Conservation (phyloP, 495 filamentous ascomycete species). For the Aspergillus taichungensis region DNA sequence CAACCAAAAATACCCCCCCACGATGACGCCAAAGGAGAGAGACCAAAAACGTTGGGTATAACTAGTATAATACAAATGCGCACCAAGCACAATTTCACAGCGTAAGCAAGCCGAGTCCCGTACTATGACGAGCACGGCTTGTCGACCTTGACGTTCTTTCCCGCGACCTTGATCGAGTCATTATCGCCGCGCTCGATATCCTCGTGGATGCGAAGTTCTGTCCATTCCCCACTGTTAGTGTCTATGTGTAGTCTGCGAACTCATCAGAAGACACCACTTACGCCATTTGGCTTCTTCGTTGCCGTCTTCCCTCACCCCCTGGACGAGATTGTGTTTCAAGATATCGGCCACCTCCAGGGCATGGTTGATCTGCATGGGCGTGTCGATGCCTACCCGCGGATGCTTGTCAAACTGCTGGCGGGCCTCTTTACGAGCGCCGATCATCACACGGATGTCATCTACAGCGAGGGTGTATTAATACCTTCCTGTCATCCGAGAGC, state of each 20-base stretch:
- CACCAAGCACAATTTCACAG: conserved; percentile 4
- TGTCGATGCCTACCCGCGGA: conserved; percentile 44
- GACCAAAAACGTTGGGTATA: conserved; percentile 35
- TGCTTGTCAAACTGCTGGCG: conserved; percentile 63
- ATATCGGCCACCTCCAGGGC: conserved; percentile 78
- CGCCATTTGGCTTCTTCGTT: conserved; percentile 55
- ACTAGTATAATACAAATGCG: conserved; percentile 35
- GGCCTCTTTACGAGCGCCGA: conserved; percentile 60
- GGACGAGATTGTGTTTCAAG: conserved; percentile 77
- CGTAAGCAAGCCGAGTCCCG: not conserved
- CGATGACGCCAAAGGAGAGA: conserved; percentile 23
- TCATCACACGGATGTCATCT: conserved; percentile 61
- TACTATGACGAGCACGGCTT: conserved; percentile 35
- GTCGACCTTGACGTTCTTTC: conserved; percentile 36
- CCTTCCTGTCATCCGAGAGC: too few relatives aligned
- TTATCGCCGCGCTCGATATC: conserved; percentile 90
- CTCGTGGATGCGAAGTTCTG: conserved; percentile 81
- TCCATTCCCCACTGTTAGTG: conserved; percentile 4
- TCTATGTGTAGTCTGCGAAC: not conserved
- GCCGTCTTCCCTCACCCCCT: conserved; percentile 52
- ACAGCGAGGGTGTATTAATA: not conserved
- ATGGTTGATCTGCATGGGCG: conserved; percentile 52
- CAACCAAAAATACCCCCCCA: conserved; percentile 25
- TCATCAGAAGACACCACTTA: conserved; percentile 28
- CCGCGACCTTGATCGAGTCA: conserved; percentile 62